phyloP scores from a whole-genome alignment of 148 eudicot species.

The Talinum fruticosum region DNA sequence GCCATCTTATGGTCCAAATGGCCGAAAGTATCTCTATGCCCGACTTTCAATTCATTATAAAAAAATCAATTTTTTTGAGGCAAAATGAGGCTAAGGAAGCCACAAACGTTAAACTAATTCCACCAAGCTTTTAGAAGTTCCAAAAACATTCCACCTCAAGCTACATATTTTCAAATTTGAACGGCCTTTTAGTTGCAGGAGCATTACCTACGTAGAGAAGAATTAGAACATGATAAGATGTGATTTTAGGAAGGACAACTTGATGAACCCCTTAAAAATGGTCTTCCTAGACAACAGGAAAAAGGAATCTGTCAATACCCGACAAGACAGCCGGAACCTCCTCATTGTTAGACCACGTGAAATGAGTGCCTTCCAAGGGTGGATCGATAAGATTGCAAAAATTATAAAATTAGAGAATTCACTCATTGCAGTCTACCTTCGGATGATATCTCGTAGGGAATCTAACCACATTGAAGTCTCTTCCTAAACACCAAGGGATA shows the following conservation, averaged over 20 bases:
- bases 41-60: too few species aligned
- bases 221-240: too few species aligned
- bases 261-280: background rate
- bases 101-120: too few species aligned
- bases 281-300: too few species aligned
- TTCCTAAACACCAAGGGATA: too few species aligned
- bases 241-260: background rate
- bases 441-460: background rate
- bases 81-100: too few species aligned
- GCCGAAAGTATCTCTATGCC: too few species aligned
- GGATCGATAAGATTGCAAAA: background rate
- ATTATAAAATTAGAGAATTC: background rate
- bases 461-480: too few species aligned
- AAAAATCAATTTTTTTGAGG: too few species aligned
- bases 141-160: background rate
- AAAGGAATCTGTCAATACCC: background rate
- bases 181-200: background rate
- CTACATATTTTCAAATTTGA: background rate
- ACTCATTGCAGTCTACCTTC: background rate
- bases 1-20: too few species aligned
- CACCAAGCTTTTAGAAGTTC: too few species aligned
- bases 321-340: background rate
- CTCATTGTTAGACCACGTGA: background rate
- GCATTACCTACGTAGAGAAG: background rate
- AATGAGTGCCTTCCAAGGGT: background rate